phyloP scores from a whole-genome alignment of 192 early-diverging fungal genomes.

The Haplosporangium gracile region DNA sequence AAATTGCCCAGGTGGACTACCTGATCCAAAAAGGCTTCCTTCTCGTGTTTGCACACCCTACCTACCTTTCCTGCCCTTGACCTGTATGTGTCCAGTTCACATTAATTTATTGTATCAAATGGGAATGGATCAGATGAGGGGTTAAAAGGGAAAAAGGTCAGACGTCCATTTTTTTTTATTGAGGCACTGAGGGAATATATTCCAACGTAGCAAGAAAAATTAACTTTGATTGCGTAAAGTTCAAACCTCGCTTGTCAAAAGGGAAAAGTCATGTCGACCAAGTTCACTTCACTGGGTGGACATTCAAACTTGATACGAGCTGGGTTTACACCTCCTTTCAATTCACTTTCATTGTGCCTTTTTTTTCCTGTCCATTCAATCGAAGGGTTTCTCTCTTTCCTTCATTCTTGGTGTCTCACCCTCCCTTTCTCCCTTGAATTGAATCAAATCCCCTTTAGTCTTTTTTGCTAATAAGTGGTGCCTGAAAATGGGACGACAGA shows the following conservation, averaged over 20 bases:
- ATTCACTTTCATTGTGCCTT: background rate
- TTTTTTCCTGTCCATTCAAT: background rate
- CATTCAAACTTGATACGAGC: background rate
- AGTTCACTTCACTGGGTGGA: background rate
- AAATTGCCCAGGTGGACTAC: background rate
- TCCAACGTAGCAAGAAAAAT: background rate
- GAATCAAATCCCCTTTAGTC: too few species aligned
- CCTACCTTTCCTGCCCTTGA: too few species aligned
- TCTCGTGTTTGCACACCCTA: too few species aligned
- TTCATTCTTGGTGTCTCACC: background rate
- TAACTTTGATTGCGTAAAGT: background rate
- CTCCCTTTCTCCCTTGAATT: too few species aligned
- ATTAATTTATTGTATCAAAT: too few species aligned
- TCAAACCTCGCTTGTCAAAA: background rate
- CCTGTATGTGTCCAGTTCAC: too few species aligned
- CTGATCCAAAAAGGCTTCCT: background rate
- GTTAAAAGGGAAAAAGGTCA: background rate
- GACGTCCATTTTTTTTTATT: background rate
- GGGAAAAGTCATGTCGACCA: too few species aligned
- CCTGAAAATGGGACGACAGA: too few species aligned
- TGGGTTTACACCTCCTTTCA: background rate
- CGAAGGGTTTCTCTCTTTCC: background rate
- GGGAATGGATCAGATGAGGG: too few species aligned
- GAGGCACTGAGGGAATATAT: background rate
- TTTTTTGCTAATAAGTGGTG: too few species aligned